phyloP scores from a whole-genome alignment of 2,329 filamentous ascomycete genomes.

The Apiospora saccharicola region DNA sequence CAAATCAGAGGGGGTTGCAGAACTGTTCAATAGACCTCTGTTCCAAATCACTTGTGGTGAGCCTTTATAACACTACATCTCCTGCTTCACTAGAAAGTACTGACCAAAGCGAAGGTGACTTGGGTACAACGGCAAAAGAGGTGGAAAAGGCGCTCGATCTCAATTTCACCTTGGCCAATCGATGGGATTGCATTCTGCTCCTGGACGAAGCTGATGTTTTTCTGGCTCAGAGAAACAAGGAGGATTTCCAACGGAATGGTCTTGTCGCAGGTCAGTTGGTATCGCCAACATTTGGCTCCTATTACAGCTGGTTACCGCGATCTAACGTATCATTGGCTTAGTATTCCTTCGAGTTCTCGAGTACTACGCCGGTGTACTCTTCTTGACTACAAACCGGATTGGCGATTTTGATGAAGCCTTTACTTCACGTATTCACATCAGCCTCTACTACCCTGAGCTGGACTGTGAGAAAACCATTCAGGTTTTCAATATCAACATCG shows the following conservation, averaged over 20 bases:
- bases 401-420: slow-evolving; percentile 51
- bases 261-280: slow-evolving; percentile 40
- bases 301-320: neutral
- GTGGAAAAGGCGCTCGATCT: slow-evolving; percentile 38
- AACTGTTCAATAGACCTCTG: slow-evolving; percentile 28
- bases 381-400: slow-evolving; percentile 51
- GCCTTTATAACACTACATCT: slow-evolving; percentile 25
- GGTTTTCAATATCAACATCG: slow-evolving; percentile 32
- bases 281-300: no score
- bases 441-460: slow-evolving; percentile 42
- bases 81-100: slow-evolving; percentile 22
- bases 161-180: neutral
- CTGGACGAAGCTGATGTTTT: slow-evolving; percentile 7
- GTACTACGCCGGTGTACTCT: slow-evolving; percentile 47
- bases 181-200: slow-evolving; percentile 11
- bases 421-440: slow-evolving; percentile 45
- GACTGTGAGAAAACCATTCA: slow-evolving; percentile 28
- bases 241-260: slow-evolving; percentile 38
- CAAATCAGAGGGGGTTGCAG: slow-evolving; percentile 32
- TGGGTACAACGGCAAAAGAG: slow-evolving; percentile 39
- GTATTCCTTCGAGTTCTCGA: slow-evolving; percentile 47
- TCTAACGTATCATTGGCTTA: slow-evolving; percentile 22
- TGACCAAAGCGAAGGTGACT: slow-evolving; percentile 20
- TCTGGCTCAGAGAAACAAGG: slow-evolving; percentile 16
- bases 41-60: slow-evolving; percentile 37